Conservation (phyloP, 805 yeast species). For the Zygoascus flipseniorum region DNA sequence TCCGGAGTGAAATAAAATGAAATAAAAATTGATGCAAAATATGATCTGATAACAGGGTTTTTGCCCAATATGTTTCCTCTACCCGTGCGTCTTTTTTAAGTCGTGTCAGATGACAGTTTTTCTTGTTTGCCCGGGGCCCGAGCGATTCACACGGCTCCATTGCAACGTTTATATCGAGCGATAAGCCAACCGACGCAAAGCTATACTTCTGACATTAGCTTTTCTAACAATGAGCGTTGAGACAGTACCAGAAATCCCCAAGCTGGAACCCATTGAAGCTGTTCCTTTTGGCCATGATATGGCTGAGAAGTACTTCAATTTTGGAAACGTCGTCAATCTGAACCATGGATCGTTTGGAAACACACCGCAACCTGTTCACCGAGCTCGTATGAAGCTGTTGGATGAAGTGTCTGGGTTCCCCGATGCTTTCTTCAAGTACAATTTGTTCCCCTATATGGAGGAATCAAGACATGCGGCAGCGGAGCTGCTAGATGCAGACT, state of each 20-base stretch:
- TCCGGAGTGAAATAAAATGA: too few species aligned
- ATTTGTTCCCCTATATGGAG: conserved; percentile 28
- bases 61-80: too few species aligned
- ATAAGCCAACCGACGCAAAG: background rate
- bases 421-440: conserved; percentile 35
- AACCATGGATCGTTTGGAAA: conserved; percentile 64
- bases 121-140: too few species aligned
- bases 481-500: conserved; percentile 40
- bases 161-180: background rate
- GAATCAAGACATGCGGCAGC: conserved; percentile 31
- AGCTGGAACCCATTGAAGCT: background rate
- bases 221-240: background rate
- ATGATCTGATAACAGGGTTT: too few species aligned
- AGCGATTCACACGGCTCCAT: background rate
- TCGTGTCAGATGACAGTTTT: too few species aligned
- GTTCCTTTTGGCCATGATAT: conserved; percentile 41
- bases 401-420: conserved; percentile 34
- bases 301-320: conserved; percentile 39
- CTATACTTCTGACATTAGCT: background rate
- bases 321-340: conserved; percentile 38
- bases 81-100: too few species aligned
- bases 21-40: too few species aligned
- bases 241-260: background rate
- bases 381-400: conserved; percentile 28
- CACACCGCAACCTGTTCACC: conserved; percentile 41